Percentiles rank a stretch among this genome's conserved stretches.
Conservation (phyloP, 176 grass and related monocot genomes). For the Raddia distichophylla region DNA sequence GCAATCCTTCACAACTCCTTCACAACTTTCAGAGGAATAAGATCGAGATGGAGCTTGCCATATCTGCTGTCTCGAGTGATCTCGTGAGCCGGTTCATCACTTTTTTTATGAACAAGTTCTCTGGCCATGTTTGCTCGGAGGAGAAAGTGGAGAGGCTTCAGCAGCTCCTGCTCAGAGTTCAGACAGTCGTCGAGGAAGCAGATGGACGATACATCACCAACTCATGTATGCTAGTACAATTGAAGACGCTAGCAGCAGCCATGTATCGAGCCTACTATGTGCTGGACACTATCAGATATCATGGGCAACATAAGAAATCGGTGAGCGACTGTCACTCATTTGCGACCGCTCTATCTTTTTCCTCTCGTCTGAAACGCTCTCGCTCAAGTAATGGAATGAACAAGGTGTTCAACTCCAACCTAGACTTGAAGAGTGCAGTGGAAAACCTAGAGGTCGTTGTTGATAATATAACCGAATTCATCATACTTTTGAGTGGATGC, state of each 20-base stretch:
- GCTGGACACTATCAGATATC: background rate
- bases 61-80: background rate
- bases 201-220: background rate
- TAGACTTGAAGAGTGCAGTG: background rate
- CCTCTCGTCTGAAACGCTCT: conserved; percentile 1
- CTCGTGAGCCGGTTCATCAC: background rate
- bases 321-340: background rate
- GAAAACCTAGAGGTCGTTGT: conserved; percentile 1
- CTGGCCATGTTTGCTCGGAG: background rate
- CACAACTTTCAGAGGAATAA: too few species aligned
- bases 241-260: background rate
- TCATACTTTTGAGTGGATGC: background rate
- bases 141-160: background rate
- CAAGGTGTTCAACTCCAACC: background rate
- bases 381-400: background rate
- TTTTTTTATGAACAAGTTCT: background rate
- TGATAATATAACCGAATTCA: background rate
- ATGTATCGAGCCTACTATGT: background rate
- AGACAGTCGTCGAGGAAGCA: background rate
- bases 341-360: background rate
- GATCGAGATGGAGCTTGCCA: background rate
- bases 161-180: background rate
- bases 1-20: too few species aligned
- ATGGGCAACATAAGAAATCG: background rate
- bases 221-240: background rate